These are phyloP conservation scores for Saccharomycopsis hybrid DNA, from an alignment of 1,139 yeast genomes.

Conservation along the genomic window DNA sequence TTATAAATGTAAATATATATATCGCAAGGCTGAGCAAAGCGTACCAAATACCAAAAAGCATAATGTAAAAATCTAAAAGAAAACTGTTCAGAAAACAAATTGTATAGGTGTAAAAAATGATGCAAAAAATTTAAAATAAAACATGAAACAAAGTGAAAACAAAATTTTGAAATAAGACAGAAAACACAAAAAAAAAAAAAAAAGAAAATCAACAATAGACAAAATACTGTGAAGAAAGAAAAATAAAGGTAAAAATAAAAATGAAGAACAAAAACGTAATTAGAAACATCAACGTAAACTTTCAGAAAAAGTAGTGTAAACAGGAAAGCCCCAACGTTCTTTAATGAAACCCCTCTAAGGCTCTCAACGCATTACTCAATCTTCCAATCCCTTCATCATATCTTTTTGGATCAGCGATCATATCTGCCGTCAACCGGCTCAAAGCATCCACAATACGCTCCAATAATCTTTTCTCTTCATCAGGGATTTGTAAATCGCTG, in stretches of 20 bases:
- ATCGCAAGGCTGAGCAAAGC: too few relatives aligned
- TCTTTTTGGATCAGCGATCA: conserved; percentile 75
- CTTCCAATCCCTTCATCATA: conserved; percentile 77
- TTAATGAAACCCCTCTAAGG: conserved; percentile 58
- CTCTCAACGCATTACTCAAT: conserved; percentile 72
- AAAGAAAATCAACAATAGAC: background rate
- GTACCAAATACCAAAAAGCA: too few relatives aligned
- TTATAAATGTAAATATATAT: too few relatives aligned
- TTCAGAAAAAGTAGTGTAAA: too few relatives aligned
- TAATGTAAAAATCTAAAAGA: background rate
- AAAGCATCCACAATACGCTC: conserved; percentile 83
- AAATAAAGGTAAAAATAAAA: background rate
- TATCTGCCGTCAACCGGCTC: conserved; percentile 80
- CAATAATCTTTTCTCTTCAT: conserved; percentile 68
- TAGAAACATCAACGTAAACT: background rate
- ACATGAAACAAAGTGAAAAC: background rate
- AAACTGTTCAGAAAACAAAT: background rate
- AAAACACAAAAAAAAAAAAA: background rate
- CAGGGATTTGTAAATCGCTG: conserved; percentile 64
- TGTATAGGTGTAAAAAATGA: background rate
- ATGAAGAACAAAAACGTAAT: background rate
- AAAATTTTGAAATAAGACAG: background rate
- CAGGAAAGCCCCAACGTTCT: too few relatives aligned
- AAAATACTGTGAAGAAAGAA: background rate
- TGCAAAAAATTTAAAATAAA: background rate